Conservation (phyloP, 257 asterid species). For the Haberlea rhodopensis region DNA sequence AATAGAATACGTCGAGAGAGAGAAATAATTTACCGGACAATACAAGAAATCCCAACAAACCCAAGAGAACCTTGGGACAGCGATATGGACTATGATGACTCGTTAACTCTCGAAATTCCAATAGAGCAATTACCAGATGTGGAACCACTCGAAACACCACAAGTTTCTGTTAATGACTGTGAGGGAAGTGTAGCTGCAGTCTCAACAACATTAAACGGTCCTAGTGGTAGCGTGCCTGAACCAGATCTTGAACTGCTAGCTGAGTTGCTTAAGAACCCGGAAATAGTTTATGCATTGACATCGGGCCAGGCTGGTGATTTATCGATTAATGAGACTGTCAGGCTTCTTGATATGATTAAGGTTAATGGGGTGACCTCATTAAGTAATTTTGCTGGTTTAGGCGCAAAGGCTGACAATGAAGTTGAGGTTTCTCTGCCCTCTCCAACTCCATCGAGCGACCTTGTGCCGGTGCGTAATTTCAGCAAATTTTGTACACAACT, state of each 20-base stretch:
- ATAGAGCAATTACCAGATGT: constrained; percentile 73
- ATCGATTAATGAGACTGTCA: constrained; percentile 60
- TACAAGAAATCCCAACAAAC: constrained; percentile 68
- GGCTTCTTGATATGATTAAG: constrained; percentile 84
- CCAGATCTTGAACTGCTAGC: constrained; percentile 90
- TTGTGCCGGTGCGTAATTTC: constrained; percentile 93
- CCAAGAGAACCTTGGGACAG: constrained; percentile 98
- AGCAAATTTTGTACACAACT: constrained; percentile 31
- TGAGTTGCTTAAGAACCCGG: constrained; percentile 83
- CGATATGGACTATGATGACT: constrained; percentile 89
- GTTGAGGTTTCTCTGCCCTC: constrained; percentile 96
- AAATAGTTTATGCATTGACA: constrained; percentile 81
- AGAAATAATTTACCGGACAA: constrained; percentile 59
- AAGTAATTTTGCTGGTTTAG: constrained; percentile 43
- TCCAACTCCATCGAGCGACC: constrained; percentile 88
- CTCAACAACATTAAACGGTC: constrained; percentile 34
- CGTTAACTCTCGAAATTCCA: constrained; percentile 75
- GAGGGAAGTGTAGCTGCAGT: constrained; percentile 31
- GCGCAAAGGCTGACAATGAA: constrained; percentile 41
- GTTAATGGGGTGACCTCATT: constrained; percentile 47
- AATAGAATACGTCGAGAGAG: constrained; percentile 75
- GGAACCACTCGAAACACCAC: constrained; percentile 47
- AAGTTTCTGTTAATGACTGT: constrained; percentile 20
- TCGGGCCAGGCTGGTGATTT: constrained; percentile 76
- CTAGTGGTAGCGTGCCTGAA: constrained; percentile 39